Conservation (phyloP, 73 alveolate species). For the Urostyla sp. region DNA sequence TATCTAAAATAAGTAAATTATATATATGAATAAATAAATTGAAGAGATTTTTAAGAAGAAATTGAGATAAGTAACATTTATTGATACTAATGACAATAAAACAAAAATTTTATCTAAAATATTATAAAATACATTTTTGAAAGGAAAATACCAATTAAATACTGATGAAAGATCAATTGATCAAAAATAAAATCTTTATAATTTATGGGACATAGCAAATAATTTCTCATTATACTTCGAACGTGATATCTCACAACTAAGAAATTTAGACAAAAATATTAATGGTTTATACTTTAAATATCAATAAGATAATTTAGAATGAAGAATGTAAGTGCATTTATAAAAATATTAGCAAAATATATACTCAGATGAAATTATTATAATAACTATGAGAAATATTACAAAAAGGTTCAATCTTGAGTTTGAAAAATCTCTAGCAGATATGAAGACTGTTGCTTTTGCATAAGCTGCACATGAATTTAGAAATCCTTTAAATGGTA, state of each 20-base stretch:
- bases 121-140: not conserved
- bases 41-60: not conserved
- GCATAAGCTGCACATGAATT: conserved; percentile 58
- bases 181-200: not conserved
- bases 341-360: not conserved
- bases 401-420: conserved; percentile 18
- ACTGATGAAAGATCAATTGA: not conserved
- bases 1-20: no score
- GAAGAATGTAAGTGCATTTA: conserved; percentile 3
- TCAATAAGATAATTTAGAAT: not conserved
- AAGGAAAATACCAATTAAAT: not conserved
- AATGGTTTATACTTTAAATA: not conserved
- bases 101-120: not conserved
- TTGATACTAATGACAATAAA: no score
- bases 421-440: not conserved
- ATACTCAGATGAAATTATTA: not conserved
- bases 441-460: conserved; percentile 26
- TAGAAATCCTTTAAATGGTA: conserved; percentile 53
- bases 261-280: not conserved
- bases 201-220: not conserved
- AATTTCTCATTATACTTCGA: no score
- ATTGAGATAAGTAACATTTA: not conserved
- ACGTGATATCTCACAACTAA: no score
- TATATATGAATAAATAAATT: no score
- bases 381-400: conserved; percentile 25